These are phyloP conservation scores for Toxicodendron radicans DNA, from an alignment of 345 rosid species.

Conservation along the genomic window DNA sequence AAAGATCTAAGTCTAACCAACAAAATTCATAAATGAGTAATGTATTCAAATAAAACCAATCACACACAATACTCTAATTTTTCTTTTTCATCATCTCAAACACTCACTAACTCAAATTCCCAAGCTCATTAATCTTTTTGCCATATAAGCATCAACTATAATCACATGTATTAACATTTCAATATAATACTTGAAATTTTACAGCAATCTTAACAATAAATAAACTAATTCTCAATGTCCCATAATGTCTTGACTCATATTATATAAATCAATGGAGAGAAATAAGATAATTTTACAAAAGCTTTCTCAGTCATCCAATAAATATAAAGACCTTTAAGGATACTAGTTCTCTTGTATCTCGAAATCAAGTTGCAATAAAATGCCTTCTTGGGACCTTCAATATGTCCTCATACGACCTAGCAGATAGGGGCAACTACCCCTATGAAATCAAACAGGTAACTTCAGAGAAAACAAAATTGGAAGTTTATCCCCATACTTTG, in stretches of 20 bases:
- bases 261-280: conserved; percentile 11
- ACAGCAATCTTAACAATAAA: conserved; percentile 14
- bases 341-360: conserved; percentile 5
- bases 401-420: background rate
- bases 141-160: background rate
- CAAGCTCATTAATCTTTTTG: background rate
- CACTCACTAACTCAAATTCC: background rate
- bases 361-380: conserved; percentile 11
- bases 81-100: background rate
- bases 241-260: background rate
- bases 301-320: conserved; percentile 13
- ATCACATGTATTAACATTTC: background rate
- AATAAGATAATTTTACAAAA: conserved; percentile 7
- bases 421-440: background rate
- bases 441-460: conserved; percentile 15
- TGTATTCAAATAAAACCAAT: too few species aligned
- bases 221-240: background rate
- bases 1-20: too few species aligned
- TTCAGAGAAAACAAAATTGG: conserved; percentile 18
- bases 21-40: too few species aligned
- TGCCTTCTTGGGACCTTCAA: conserved; percentile 12
- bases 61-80: too few species aligned
- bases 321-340: conserved; percentile 7
- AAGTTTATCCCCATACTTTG: conserved; percentile 2
- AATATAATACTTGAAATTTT: conserved; percentile 1